These are phyloP conservation scores for Xylona heveae DNA, from an alignment of 495 filamentous ascomycete species.

Conservation along the genomic window DNA sequence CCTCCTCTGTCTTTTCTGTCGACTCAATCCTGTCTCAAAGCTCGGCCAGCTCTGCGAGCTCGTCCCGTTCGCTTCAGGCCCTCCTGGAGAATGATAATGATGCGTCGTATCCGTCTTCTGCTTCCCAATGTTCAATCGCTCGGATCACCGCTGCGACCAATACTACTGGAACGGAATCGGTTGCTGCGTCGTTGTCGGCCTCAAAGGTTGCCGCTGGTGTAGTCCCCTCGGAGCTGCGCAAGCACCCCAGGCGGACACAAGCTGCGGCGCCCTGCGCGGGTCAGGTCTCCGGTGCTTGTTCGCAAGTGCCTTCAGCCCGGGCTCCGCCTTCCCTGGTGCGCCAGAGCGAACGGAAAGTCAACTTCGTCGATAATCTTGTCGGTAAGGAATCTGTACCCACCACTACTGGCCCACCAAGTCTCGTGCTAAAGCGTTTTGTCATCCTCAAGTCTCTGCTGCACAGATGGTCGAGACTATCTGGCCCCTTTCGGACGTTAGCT, in stretches of 20 bases:
- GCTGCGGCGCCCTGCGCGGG: slow-evolving; percentile 15
- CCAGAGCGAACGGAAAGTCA: slow-evolving; percentile 82
- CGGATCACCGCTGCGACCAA: no score
- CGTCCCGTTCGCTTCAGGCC: slow-evolving; percentile 17
- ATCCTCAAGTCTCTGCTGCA: slow-evolving; percentile 89
- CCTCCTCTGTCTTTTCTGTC: slow-evolving; percentile 62
- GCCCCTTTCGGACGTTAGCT: slow-evolving; percentile 50
- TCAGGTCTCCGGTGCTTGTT: slow-evolving; percentile 18
- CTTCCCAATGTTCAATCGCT: no score
- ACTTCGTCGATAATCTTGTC: slow-evolving; percentile 94
- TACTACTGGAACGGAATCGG: no score
- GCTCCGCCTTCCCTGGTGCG: slow-evolving; percentile 67
- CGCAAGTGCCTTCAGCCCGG: slow-evolving; percentile 29
- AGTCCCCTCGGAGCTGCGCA: slow-evolving; percentile 54
- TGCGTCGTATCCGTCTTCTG: no score
- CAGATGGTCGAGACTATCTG: slow-evolving; percentile 96
- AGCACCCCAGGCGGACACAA: slow-evolving; percentile 63
- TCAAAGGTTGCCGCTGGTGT: no score
- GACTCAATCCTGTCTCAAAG: slow-evolving; percentile 33
- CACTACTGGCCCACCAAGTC: slow-evolving; percentile 4
- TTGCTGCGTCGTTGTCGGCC: no score
- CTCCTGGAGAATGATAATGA: no score
- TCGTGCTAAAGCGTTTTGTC: no score
- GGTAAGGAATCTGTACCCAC: slow-evolving; percentile 45
- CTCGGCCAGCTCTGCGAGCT: slow-evolving; percentile 21